Percentiles rank a stretch among this genome's conserved stretches.
These are phyloP conservation scores for Abrus precatorius DNA, from an alignment of 306 rosid species.

Conservation along the genomic window DNA sequence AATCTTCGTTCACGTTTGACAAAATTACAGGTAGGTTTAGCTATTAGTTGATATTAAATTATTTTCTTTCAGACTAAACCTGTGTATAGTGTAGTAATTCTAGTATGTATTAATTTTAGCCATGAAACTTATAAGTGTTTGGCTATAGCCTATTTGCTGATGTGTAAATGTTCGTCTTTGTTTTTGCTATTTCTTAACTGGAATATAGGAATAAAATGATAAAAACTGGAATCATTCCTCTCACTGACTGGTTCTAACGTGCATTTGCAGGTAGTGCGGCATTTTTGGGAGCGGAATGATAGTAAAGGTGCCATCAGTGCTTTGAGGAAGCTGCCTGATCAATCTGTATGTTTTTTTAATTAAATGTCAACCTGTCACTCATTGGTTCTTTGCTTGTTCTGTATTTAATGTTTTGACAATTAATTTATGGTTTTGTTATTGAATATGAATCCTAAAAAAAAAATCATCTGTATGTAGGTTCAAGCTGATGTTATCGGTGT, in stretches of 20 bases:
- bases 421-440: constrained; percentile 16
- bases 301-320: constrained; percentile 78
- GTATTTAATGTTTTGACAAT: constrained; percentile 17
- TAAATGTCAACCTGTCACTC: neutral
- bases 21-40: constrained; percentile 69
- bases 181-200: neutral
- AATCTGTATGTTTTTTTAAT: constrained; percentile 65
- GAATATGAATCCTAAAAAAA: constrained; percentile 31
- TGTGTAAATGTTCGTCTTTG: neutral
- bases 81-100: constrained; percentile 4
- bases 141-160: constrained; percentile 5
- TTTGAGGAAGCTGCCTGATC: constrained; percentile 80
- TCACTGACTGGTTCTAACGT: constrained; percentile 18
- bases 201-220: constrained; percentile 27
- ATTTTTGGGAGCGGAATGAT: constrained; percentile 82
- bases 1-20: constrained; percentile 78
- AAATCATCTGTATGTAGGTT: constrained; percentile 62
- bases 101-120: constrained; percentile 2
- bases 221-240: neutral
- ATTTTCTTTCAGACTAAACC: neutral
- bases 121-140: neutral
- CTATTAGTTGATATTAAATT: neutral
- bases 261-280: constrained; percentile 78
- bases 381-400: constrained; percentile 6
- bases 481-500: constrained; percentile 83